Evolutionary conservation across 768 basidiomycete genomes (phyloP), one percentile per base, ranked within the genome.

Genomic region (Termitomyces sp.): DNA sequence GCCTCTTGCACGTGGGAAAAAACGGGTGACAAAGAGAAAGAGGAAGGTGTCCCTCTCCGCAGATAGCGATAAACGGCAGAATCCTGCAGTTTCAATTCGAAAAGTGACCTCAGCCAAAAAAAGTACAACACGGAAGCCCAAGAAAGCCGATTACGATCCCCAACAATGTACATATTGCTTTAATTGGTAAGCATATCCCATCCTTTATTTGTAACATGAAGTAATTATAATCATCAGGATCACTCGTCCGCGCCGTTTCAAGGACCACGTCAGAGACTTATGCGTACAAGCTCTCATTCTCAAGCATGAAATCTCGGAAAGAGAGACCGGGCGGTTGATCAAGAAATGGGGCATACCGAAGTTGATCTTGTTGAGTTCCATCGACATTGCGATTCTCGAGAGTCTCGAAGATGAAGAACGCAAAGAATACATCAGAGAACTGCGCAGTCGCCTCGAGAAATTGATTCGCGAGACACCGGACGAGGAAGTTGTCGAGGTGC

Each of bases 81-180:
- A 28, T 12, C 12, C 24, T 38, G 16, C 24, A 8, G 24, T 13
- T 38, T 28, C 24, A 1, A 1, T 24, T 2, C 18, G 12, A n/a
- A 18, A 13, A n/a, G 9, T 1, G 2, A 6, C 18, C 18, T 2
- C 2, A 26, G 2, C 24, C 10, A 0, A 33, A 10, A 0, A 33
- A 10, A 1, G 6, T 38, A 18, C 16, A n/a, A 2, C 36, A n/a
- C 22, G 18, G 36, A 26, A 16, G 22, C 35, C 14, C 6, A 52
- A 28, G 18, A 52, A 52, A 6, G 35, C 49, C 1, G 50, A 52
- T 13, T 28, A 13, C 20, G 10, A n/a, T n/a, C 36, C 36, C 3
- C 7, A 1, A 1, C 1, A 6, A 6, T 52, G 36, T 12, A 24
- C 51, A 1, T 52, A 6, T 16, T 52, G 51, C 14, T 4, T 13